phyloP scores from a whole-genome alignment of 2,329 filamentous ascomycete species.

The Ceratocystis cacaofunesta region DNA sequence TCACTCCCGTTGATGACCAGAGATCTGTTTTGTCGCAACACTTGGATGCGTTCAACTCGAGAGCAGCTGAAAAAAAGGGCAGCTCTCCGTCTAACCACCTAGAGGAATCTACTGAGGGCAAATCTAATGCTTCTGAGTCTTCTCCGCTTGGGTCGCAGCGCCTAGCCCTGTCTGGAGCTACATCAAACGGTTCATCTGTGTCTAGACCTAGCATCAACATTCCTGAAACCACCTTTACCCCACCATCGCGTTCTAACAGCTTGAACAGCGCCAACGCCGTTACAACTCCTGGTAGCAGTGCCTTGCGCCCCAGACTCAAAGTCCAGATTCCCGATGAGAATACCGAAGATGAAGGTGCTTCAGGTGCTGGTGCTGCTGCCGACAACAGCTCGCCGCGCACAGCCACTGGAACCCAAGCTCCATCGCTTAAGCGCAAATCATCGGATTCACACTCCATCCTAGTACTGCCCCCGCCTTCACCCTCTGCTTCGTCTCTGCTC shows the following conservation, averaged over 20 bases:
- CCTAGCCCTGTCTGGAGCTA: neutral
- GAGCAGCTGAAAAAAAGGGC: conserved; percentile 28
- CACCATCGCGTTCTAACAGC: conserved; percentile 67
- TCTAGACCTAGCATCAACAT: conserved; percentile 34
- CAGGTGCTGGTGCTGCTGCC: conserved; percentile 57
- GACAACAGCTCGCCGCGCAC: conserved; percentile 53
- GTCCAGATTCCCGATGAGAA: conserved; percentile 75
- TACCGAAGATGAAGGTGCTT: neutral
- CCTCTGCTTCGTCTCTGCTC: conserved; percentile 68
- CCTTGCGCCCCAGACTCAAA: conserved; percentile 57
- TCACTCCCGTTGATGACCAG: conserved; percentile 91
- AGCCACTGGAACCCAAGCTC: conserved; percentile 25
- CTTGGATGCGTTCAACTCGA: conserved; percentile 47
- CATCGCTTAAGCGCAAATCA: conserved; percentile 4
- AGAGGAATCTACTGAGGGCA: conserved; percentile 44
- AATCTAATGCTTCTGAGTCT: conserved; percentile 33
- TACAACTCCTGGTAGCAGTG: conserved; percentile 49
- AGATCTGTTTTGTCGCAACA: conserved; percentile 79
- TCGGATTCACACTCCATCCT: conserved; percentile 45
- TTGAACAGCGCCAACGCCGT: conserved; percentile 53
- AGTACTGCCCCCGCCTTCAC: conserved; percentile 82
- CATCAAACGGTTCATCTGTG: neutral
- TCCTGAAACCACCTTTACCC: conserved; percentile 49
- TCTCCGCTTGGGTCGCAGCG: conserved; percentile 34
- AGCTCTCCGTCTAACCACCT: conserved; percentile 33